phyloP scores from a whole-genome alignment of 2,329 filamentous ascomycete species.

The Cryphonectria parasitica region DNA sequence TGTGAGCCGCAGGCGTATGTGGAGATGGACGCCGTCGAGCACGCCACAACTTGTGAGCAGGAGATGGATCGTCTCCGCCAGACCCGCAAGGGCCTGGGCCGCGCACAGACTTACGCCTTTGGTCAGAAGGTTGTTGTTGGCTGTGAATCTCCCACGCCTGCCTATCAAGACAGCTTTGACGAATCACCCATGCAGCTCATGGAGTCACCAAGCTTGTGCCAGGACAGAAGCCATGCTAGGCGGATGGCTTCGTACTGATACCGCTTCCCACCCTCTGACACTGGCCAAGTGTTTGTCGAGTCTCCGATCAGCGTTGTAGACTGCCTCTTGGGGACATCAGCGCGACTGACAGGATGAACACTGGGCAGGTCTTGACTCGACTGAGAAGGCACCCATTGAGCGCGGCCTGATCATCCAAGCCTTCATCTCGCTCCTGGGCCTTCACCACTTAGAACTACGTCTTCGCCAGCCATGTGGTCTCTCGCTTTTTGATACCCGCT shows the following conservation, averaged over 20 bases:
- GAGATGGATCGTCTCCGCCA: slow-evolving; percentile 93
- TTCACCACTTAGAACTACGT: slow-evolving; percentile 1
- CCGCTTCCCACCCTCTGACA: slow-evolving; percentile 1
- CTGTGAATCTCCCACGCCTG: slow-evolving; percentile 64
- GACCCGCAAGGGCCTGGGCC: slow-evolving; percentile 76
- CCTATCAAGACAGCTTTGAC: slow-evolving; percentile 47
- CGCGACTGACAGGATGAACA: not conserved
- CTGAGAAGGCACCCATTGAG: not conserved
- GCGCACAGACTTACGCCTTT: slow-evolving; percentile 95
- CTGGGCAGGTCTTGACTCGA: not conserved
- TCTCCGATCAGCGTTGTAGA: not conserved
- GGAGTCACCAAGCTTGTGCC: slow-evolving; percentile 47
- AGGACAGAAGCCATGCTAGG: slow-evolving; percentile 57
- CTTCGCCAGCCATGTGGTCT: not conserved
- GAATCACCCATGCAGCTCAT: slow-evolving; percentile 49
- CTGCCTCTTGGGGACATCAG: not conserved
- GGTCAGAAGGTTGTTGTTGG: slow-evolving; percentile 68
- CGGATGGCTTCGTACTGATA: slow-evolving; percentile 64
- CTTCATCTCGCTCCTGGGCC: not conserved
- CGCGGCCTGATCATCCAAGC: not conserved
- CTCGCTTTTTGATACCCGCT: slow-evolving; percentile 14
- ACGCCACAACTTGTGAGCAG: slow-evolving; percentile 90
- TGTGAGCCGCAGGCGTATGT: slow-evolving; percentile 97
- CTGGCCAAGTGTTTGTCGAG: slow-evolving; percentile 2
- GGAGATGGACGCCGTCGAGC: slow-evolving; percentile 91